A percentile compares a stretch with the other conserved stretches of the same genome.
Conservation (phyloP, 116 monocot species). For the Papilionanthe hybrid region DNA sequence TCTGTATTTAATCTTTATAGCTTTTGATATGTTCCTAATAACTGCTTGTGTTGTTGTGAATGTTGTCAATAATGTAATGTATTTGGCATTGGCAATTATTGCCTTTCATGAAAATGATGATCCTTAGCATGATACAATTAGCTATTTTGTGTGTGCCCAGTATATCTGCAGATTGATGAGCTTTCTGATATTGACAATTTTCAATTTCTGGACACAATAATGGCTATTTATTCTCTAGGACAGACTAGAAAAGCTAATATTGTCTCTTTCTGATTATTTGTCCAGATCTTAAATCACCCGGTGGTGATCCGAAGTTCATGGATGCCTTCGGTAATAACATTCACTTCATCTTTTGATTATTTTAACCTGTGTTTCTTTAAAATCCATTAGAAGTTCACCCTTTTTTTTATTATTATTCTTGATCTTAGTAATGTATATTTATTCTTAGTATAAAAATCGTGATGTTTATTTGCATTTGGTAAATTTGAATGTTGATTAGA, state of each 20-base stretch:
- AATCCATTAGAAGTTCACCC: neutral
- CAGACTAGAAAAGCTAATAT: slow-evolving; percentile 5
- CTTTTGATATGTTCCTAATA: neutral
- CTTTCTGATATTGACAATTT: neutral
- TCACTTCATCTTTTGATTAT: neutral
- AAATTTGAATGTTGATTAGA: too few relatives aligned
- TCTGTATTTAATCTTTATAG: too few relatives aligned
- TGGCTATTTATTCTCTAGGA: neutral
- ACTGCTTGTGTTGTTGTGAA: neutral
- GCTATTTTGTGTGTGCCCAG: neutral
- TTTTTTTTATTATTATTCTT: neutral
- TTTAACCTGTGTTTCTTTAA: neutral
- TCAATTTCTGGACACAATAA: neutral
- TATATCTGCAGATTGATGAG: neutral
- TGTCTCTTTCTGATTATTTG: neutral
- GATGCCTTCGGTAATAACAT: slow-evolving; percentile 42
- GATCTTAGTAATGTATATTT: neutral
- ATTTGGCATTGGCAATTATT: neutral
- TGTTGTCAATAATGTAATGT: neutral
- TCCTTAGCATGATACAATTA: neutral
- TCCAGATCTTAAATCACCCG: slow-evolving; percentile 49
- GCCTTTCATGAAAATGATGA: neutral
- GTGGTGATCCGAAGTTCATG: slow-evolving; percentile 39
- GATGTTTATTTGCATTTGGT: neutral
- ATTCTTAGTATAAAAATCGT: neutral